Percentiles rank a stretch among this genome's conserved stretches.
These are phyloP conservation scores for Malassezia dermatis DNA, from an alignment of 1,284 basidiomycete genomes.

Conservation along the genomic window DNA sequence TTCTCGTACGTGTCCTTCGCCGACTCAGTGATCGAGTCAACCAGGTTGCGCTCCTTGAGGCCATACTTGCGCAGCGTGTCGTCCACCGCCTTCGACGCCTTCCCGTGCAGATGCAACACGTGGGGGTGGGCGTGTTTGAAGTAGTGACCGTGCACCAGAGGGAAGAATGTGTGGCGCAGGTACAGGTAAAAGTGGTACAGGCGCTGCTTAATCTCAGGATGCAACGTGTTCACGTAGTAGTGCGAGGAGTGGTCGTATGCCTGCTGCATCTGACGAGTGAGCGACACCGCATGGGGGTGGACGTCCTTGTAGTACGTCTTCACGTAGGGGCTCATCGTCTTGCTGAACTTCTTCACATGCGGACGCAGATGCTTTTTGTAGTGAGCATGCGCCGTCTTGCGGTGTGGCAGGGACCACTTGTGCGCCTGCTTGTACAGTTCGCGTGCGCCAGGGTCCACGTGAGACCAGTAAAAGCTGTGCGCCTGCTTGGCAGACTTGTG, in stretches of 20 bases:
- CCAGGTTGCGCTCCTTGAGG: neutral
- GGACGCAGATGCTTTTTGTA: conserved; percentile 39
- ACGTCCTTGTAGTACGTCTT: conserved; percentile 39
- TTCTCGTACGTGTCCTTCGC: conserved; percentile 14
- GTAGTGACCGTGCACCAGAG: conserved; percentile 13
- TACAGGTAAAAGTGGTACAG: conserved; percentile 27
- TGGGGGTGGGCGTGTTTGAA: conserved; percentile 18
- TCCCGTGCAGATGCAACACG: neutral
- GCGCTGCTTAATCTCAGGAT: conserved; percentile 28
- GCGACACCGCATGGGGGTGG: conserved; percentile 34
- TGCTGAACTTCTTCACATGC: conserved; percentile 29
- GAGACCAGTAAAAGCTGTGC: conserved; percentile 28
- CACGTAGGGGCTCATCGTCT: conserved; percentile 33
- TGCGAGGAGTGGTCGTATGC: conserved; percentile 23
- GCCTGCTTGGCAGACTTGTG: conserved; percentile 24
- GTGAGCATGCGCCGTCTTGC: conserved; percentile 24
- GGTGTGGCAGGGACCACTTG: conserved; percentile 31
- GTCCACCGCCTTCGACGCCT: conserved; percentile 1
- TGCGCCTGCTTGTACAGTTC: conserved; percentile 26
- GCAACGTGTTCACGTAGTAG: conserved; percentile 35
- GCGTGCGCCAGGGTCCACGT: conserved; percentile 32
- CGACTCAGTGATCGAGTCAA: conserved; percentile 4
- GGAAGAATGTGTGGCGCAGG: conserved; percentile 17
- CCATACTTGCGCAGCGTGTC: conserved; percentile 13
- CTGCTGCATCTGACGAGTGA: conserved; percentile 23